Evolutionary conservation across 139 green algal genomes (phyloP), one percentile per base, ranked within the genome.

Genomic region (Picochlorum sp.): DNA sequence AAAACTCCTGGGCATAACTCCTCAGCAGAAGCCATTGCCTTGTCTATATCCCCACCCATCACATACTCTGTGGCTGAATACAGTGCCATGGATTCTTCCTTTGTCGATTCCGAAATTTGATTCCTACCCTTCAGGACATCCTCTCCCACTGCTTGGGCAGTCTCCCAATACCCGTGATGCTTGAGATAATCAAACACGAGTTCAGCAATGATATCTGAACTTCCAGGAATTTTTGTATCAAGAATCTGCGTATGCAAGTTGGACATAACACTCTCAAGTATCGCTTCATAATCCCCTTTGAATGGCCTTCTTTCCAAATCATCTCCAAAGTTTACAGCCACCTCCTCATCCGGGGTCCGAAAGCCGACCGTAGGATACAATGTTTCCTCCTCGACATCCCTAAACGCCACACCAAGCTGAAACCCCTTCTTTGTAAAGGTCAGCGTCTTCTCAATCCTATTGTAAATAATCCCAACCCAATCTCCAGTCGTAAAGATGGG

Each of bases 331-430:
- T 89, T 88, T 24, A 77, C 80, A 2, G 66, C 6, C 2, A 85
- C 63, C 76, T 88, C 79, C 67, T 90, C 85, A 38, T 79, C 69
- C 1, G 64, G 66, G 0, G 87, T 92, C 21, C 86, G 73, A 63
- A 94, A 65, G 2, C 88, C 88, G 3, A 96, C 79, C 21, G 66
- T 79, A 0, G 89, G 89, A 66, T 83, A 92, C 20, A 96, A 69
- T 18, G 21, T 5, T 20, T 85, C 65, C 38, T 82, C 73, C 3
- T 28, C 8, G 26, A 95, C 83, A 24, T 82, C 60, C 16, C 63
- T 57, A 44, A 95, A 92, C 2, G 87, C 87, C 16, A 85, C 69
- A 11, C 87, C 87, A 21, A 95, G 67, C 49, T 83, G 63, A 38
- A 67, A 65, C 58, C 73, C 41, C 66, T 87, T 87, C 70, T 88